Evolutionary conservation across 2,329 filamentous ascomycete species (phyloP), one percentile per base, ranked within the genome.

Genomic region (Eurotiales sp.): DNA sequence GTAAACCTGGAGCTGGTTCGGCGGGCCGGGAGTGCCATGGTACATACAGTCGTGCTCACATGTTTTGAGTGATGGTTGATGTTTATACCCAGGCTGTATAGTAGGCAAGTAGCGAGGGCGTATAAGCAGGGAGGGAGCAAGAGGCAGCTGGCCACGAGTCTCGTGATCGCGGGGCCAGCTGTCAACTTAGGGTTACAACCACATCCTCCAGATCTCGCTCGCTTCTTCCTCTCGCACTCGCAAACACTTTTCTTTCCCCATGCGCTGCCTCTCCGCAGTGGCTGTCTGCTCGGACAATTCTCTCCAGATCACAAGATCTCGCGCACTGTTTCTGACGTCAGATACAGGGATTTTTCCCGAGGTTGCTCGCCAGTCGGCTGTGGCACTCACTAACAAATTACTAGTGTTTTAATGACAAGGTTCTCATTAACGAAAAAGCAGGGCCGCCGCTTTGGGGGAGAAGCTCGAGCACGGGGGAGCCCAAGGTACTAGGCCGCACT

Each of bases 1-100:
- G 51, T 53, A 23, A 53, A 53, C 25, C 45, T 36, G 34, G 51
- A 53, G 46, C 46, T 53, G 15, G 37, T 36, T 23, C 51, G 51
- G 21, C 25, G 32, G 19, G 44, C 17, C 27, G 46, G 23, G 32
- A 43, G 27, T n/a, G 51, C 27, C 27, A 42, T 45, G 25, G 25
- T 27, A 27, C 25, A 27, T 5, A 27, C 25, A 10, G 25, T 27
- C 25, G 25, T 10, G 25, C 25, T 27, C 25, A 27, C 25, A 27
- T 27, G 25, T 10, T 27, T 10, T 27, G 25, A 10, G 5, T 10
- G n/a, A n/a, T n/a, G n/a, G n/a, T n/a, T n/a, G n/a, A n/a, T n/a
- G n/a, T n/a, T n/a, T n/a, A n/a, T n/a, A n/a, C n/a, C n/a, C n/a
- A n/a, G n/a, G n/a, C n/a, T n/a, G n/a, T n/a, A n/a, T n/a, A n/a